Evolutionary conservation across 768 basidiomycete genomes (phyloP).

Genomic region (Trichaptum fuscoviolaceum): DNA sequence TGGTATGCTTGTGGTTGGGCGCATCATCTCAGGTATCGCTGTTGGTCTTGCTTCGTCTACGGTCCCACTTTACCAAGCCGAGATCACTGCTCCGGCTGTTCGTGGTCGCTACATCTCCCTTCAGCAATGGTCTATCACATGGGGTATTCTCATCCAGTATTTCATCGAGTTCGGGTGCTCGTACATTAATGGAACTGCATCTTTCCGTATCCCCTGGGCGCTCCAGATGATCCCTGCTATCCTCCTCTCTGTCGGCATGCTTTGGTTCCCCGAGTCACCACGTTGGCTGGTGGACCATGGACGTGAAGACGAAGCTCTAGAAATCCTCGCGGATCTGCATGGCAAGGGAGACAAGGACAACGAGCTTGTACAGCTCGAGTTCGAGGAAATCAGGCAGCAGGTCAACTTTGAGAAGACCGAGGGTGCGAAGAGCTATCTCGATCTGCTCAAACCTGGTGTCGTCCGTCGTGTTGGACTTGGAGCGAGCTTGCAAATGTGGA

Average conservation of each 20-base stretch:
- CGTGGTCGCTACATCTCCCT: constrained; percentile 72
- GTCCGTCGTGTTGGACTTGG: constrained; percentile 69
- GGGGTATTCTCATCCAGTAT: constrained; percentile 74
- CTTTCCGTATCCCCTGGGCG: constrained; percentile 79
- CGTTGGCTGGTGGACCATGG: constrained; percentile 67
- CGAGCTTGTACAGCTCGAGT: constrained; percentile 65
- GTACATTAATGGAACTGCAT: constrained; percentile 62
- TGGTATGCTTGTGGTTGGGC: constrained; percentile 70
- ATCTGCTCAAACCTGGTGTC: constrained; percentile 61
- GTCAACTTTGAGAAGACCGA: constrained; percentile 57
- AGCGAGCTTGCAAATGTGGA: constrained; percentile 74
- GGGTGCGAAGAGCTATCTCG: constrained; percentile 65
- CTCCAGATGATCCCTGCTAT: constrained; percentile 77
- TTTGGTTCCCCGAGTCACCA: constrained; percentile 47
- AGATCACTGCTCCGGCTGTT: constrained; percentile 65
- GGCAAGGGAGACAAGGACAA: constrained; percentile 53
- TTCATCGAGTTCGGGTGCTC: constrained; percentile 75
- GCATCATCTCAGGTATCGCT: constrained; percentile 62
- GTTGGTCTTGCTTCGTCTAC: constrained; percentile 63
- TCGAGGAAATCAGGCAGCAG: constrained; percentile 55
- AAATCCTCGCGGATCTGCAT: constrained; percentile 72
- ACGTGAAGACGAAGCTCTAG: constrained; percentile 57
- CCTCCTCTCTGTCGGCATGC: constrained; percentile 62
- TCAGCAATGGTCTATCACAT: constrained; percentile 76
- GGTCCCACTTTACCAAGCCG: constrained; percentile 72